Conservation (phyloP, 768 basidiomycete genomes). For the Daedaleopsis nitida region DNA sequence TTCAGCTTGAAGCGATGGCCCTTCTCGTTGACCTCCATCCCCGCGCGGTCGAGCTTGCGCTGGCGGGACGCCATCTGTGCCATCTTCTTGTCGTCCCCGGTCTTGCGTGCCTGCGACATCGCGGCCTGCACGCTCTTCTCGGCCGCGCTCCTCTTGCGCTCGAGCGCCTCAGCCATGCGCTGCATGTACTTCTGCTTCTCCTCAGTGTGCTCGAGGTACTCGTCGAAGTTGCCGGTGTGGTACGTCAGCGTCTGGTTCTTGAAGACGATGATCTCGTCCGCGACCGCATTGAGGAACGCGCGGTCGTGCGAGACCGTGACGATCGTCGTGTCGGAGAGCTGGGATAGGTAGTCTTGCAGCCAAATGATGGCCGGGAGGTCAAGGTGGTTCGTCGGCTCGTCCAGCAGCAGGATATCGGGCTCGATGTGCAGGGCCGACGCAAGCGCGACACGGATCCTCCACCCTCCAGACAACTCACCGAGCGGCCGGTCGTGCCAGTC, state of each 20-base stretch:
- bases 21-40: slow-evolving; percentile 26
- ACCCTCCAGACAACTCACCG: slow-evolving; percentile 17
- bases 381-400: slow-evolving; percentile 96
- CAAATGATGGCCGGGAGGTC: slow-evolving; percentile 87
- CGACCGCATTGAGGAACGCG: slow-evolving; percentile 25
- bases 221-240: slow-evolving; percentile 23
- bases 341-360: slow-evolving; percentile 17
- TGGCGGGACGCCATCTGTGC: slow-evolving; percentile 11
- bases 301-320: slow-evolving; percentile 28
- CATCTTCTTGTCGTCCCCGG: slow-evolving; percentile 27
- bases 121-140: slow-evolving; percentile 24
- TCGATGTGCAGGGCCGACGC: slow-evolving; percentile 92
- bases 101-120: slow-evolving; percentile 20
- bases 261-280: slow-evolving; percentile 25
- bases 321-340: slow-evolving; percentile 20
- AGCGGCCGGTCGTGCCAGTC: slow-evolving; percentile 16
- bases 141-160: slow-evolving; percentile 21
- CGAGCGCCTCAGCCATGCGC: slow-evolving; percentile 19
- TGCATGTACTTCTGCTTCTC: slow-evolving; percentile 22
- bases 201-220: slow-evolving; percentile 24
- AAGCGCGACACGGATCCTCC: slow-evolving; percentile 17
- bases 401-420: slow-evolving; percentile 89
- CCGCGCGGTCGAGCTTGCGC: slow-evolving; percentile 21
- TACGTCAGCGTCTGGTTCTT: slow-evolving; percentile 22
- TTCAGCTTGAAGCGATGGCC: slow-evolving; percentile 28